Evolutionary conservation across 805 yeast genomes (phyloP), one percentile per base, ranked within the genome.

Genomic region (Candida boidinii): DNA sequence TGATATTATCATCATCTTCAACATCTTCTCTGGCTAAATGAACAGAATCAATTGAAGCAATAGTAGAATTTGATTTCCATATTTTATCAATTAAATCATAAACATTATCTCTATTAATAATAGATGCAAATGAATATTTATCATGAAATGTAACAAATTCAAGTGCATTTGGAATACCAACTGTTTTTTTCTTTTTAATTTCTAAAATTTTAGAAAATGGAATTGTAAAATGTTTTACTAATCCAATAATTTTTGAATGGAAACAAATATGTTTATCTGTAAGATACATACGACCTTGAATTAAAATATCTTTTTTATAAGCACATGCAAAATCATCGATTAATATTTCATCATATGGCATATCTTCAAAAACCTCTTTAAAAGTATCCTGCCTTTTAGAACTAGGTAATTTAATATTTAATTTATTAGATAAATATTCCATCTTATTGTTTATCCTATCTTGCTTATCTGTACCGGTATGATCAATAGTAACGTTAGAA

Each of bases 101-200:
- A 0, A 73, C 59, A 1, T 62, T 36, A 52, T 80, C 88, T 43
- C 88, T 63, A 4, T 76, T 61, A 18, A 77, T 58, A 39, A 80
- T 73, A 1, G 81, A 70, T 0, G 85, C 85, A 61, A 80, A 80
- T 0, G 67, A 64, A 48, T 71, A 75, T 43, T 68, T 73, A 17
- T 69, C 72, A 45, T 79, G 82, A 30, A 76, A 54, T 1, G 87
- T 79, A 35, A 72, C 67, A 16, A 80, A 66, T 28, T 68, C 66
- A 39, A 80, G 68, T 1, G 82, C 85, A 47, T 79, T 80, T 5
- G 86, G 86, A 39, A 80, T 76, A 12, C 80, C 59, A 0, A 75
- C 77, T 0, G 86, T 79, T 12, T 72, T 66, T 49, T 68, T 73
- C 51, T 79, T 79, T 39, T 76, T 80, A 15, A 80, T 64, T 41